These are phyloP conservation scores for Aspergillaceae sp. DNA, from an alignment of 2,329 filamentous ascomycete species.

Conservation along the genomic window DNA sequence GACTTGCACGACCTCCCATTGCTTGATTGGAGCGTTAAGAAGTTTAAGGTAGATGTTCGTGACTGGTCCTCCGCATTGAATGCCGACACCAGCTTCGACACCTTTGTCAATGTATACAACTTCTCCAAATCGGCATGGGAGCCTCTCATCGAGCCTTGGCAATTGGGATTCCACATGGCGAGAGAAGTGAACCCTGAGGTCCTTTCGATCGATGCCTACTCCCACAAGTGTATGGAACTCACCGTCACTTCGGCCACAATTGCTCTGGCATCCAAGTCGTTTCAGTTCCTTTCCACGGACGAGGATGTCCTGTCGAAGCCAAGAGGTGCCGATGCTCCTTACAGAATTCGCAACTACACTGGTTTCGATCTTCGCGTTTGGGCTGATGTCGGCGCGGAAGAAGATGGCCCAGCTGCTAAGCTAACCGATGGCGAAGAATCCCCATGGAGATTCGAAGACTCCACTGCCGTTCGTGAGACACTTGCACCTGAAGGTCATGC, in stretches of 20 bases:
- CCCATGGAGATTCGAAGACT: conserved; percentile 95
- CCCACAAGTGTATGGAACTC: conserved; percentile 82
- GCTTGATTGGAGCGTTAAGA: conserved; percentile 85
- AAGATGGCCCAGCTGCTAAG: conserved; percentile 59
- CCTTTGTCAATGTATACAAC: conserved; percentile 95
- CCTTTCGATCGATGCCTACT: conserved; percentile 75
- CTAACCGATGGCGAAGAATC: conserved; percentile 82
- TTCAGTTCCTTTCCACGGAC: conserved; percentile 77
- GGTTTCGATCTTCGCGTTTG: conserved; percentile 83
- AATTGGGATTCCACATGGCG: conserved; percentile 80
- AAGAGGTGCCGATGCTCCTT: conserved; percentile 81
- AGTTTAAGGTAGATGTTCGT: conserved; percentile 72
- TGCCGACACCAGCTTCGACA: conserved; percentile 82
- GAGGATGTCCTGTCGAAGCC: conserved; percentile 92
- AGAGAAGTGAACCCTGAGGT: conserved; percentile 67
- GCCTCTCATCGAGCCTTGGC: conserved; percentile 91
- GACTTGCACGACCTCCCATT: conserved; percentile 93
- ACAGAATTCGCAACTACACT: conserved; percentile 89
- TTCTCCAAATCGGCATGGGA: conserved; percentile 99
- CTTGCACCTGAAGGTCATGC: conserved; percentile 74
- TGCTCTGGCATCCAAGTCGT: conserved; percentile 83
- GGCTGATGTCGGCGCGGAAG: conserved; percentile 64
- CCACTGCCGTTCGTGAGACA: conserved; percentile 91
- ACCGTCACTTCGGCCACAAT: conserved; percentile 91
- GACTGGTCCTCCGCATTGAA: conserved; percentile 88